Conservation (phyloP, 768 basidiomycete genomes). For the Boletales sp. region DNA sequence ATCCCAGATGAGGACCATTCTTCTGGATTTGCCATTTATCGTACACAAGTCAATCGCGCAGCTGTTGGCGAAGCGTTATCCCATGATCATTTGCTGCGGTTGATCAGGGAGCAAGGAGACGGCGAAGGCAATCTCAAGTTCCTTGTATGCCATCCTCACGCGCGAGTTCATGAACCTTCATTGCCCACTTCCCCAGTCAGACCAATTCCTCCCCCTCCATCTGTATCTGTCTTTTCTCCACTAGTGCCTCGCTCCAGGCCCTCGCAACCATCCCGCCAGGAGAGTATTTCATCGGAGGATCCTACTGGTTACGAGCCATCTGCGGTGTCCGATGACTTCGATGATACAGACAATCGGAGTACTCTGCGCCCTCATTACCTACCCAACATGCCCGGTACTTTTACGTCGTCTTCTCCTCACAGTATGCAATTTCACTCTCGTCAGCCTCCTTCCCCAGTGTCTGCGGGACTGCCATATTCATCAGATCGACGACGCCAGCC, state of each 20-base stretch:
- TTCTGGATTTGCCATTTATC: slow-evolving; percentile 70
- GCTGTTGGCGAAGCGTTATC: slow-evolving; percentile 72
- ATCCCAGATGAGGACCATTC: slow-evolving; percentile 82
- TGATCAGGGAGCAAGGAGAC: slow-evolving; percentile 74
- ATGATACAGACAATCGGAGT: slow-evolving; percentile 51
- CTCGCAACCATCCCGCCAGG: slow-evolving; percentile 58
- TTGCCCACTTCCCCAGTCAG: slow-evolving; percentile 39
- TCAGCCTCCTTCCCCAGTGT: slow-evolving; percentile 37
- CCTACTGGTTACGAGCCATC: slow-evolving; percentile 70
- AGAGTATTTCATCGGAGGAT: slow-evolving; percentile 66
- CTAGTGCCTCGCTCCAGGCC: slow-evolving; percentile 45
- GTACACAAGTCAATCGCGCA: slow-evolving; percentile 79
- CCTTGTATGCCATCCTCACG: slow-evolving; percentile 66
- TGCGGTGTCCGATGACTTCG: slow-evolving; percentile 50
- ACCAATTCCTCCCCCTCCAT: slow-evolving; percentile 50
- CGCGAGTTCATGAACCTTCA: slow-evolving; percentile 52
- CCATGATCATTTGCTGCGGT: slow-evolving; percentile 64
- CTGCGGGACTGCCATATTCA: slow-evolving; percentile 22
- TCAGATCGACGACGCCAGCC: slow-evolving; percentile 27
- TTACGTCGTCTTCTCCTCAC: slow-evolving; percentile 35
- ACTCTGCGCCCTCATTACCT: slow-evolving; percentile 38
- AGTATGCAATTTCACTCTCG: slow-evolving; percentile 36
- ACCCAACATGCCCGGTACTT: slow-evolving; percentile 28
- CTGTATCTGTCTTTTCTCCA: slow-evolving; percentile 43
- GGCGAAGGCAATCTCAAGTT: slow-evolving; percentile 80